These are phyloP conservation scores for Debaryomyces sp. DNA, from an alignment of 1,139 yeast genomes.

Conservation along the genomic window DNA sequence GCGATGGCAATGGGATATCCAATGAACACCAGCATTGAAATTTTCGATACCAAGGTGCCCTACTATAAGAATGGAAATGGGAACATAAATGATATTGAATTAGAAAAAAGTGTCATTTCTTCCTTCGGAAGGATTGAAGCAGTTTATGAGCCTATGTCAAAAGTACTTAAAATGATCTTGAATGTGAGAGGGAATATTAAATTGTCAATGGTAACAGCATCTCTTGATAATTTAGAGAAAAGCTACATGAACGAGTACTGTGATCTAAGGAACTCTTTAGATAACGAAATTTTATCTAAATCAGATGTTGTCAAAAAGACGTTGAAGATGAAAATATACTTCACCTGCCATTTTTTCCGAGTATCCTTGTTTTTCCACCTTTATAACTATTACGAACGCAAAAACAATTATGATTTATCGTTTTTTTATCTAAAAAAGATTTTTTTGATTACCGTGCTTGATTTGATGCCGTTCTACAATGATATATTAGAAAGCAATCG, in stretches of 20 bases:
- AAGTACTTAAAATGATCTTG: constrained; percentile 20
- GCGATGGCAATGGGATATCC: constrained; percentile 44
- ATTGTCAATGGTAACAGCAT: constrained; percentile 21
- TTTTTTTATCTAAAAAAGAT: constrained; percentile 35
- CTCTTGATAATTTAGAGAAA: constrained; percentile 20
- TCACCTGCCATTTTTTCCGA: constrained; percentile 23
- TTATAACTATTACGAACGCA: constrained; percentile 39
- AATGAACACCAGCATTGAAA: constrained; percentile 28
- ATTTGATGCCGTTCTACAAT: constrained; percentile 36
- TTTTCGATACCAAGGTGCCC: constrained; percentile 40
- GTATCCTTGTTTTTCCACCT: constrained; percentile 36
- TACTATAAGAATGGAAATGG: constrained; percentile 32
- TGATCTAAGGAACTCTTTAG: constrained; percentile 11
- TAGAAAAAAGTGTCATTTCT: constrained; percentile 24
- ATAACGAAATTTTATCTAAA: constrained; percentile 5
- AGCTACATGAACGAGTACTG: constrained; percentile 18
- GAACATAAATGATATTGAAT: constrained; percentile 26
- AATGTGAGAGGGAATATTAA: constrained; percentile 23
- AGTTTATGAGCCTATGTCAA: constrained; percentile 20
- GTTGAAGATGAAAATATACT: constrained; percentile 23
- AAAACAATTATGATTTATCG: constrained; percentile 23
- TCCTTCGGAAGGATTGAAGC: constrained; percentile 21
- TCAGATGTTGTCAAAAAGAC: constrained; percentile 14
- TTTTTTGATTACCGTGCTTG: constrained; percentile 25
- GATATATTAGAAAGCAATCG: constrained; percentile 26